Conservation (phyloP, 192 early-diverging fungal species). For the Oehlia diaphana region DNA sequence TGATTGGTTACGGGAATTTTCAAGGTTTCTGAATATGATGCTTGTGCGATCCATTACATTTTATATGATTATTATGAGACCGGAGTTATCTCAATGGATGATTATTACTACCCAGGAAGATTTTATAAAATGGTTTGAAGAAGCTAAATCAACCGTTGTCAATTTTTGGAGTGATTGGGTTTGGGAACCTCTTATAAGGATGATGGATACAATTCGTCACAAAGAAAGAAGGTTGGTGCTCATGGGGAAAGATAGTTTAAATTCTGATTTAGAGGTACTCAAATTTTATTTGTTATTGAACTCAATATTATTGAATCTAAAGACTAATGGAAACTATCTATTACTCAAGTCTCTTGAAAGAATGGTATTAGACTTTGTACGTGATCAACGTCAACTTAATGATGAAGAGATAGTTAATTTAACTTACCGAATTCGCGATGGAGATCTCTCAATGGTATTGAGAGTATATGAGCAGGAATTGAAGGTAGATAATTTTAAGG, state of each 20-base stretch:
- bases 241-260: slow-evolving; percentile 71
- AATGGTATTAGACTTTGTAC: slow-evolving; percentile 86
- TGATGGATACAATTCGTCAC: slow-evolving; percentile 81
- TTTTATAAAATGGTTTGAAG: slow-evolving; percentile 48
- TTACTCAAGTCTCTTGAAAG: slow-evolving; percentile 70
- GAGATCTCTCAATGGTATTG: slow-evolving; percentile 82
- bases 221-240: slow-evolving; percentile 75
- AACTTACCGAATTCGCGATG: slow-evolving; percentile 60
- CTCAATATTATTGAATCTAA: not conserved
- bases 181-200: slow-evolving; percentile 65
- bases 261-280: slow-evolving; percentile 71
- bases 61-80: not conserved
- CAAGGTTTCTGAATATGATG: not conserved
- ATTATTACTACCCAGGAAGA: slow-evolving; percentile 48
- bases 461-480: slow-evolving; percentile 77
- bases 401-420: slow-evolving; percentile 54
- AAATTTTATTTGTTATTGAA: not conserved
- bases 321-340: not conserved
- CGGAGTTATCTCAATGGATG: not conserved
- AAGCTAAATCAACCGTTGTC: slow-evolving; percentile 54
- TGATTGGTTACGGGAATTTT: not conserved
- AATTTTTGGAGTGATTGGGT: slow-evolving; percentile 80
- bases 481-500: slow-evolving; percentile 41
- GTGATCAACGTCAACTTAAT: slow-evolving; percentile 45
- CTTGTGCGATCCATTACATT: not conserved